Conservation (phyloP, 2,329 filamentous ascomycete genomes). For the Annulohypoxylon truncatum region DNA sequence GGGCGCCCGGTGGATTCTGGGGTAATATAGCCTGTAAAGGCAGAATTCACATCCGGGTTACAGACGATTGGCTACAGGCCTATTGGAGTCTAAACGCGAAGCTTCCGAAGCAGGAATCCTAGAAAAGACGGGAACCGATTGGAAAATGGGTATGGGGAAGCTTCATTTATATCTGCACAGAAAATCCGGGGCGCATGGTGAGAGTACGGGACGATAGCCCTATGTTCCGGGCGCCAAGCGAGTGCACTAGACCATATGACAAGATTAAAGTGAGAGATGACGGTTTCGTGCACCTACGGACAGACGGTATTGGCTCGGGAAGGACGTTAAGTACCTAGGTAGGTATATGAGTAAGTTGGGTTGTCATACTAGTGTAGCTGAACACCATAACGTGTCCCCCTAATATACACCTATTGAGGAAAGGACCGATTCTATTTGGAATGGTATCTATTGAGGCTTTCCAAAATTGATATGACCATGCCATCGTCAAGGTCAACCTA, state of each 20-base stretch:
- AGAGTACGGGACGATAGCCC: conserved; percentile 28
- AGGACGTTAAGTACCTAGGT: not conserved
- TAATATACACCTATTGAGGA: not conserved
- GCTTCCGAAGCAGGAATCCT: conserved; percentile 18
- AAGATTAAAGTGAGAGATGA: conserved; percentile 20
- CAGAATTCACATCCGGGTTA: conserved; percentile 29
- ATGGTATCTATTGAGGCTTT: not conserved
- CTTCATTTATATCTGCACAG: conserved; percentile 19
- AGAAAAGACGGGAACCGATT: conserved; percentile 23
- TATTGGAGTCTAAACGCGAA: conserved; percentile 12
- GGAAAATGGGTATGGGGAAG: conserved; percentile 32
- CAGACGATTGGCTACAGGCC: conserved; percentile 25
- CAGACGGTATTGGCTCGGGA: conserved; percentile 5
- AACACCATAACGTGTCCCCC: not conserved
- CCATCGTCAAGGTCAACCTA: not conserved
- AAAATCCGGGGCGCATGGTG: conserved; percentile 38
- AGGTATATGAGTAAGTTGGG: not conserved
- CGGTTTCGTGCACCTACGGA: conserved; percentile 9
- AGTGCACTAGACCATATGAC: conserved; percentile 14
- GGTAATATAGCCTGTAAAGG: conserved; percentile 42
- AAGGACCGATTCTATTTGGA: conserved; percentile 40
- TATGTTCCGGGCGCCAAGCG: conserved; percentile 36
- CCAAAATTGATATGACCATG: not conserved
- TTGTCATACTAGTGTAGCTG: not conserved
- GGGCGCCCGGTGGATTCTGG: conserved; percentile 34